phyloP scores from a whole-genome alignment of 352 stramenopile genomes.

The Pythium sukuiense region DNA sequence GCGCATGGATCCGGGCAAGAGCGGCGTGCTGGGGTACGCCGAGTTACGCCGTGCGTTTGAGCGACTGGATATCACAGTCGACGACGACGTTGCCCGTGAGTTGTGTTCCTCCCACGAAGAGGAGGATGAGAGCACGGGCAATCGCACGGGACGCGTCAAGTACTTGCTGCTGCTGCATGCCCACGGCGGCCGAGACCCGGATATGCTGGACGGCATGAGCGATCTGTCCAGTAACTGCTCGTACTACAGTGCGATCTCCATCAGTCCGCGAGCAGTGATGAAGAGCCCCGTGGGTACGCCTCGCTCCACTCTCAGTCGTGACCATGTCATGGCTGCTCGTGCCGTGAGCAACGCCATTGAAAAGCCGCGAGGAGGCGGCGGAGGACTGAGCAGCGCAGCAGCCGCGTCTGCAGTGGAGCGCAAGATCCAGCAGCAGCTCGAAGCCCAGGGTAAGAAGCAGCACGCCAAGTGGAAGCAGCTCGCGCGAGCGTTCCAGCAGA shows the following conservation, averaged over 20 bases:
- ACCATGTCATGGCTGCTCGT: constrained; percentile 40
- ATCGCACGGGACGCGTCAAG: constrained; percentile 44
- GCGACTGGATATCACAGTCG: constrained; percentile 45
- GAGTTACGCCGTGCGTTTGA: constrained; percentile 66
- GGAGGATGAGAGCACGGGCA: constrained; percentile 51
- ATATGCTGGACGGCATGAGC: constrained; percentile 61
- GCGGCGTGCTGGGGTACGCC: constrained; percentile 51
- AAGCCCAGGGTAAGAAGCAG: constrained; percentile 36
- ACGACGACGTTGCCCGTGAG: constrained; percentile 42
- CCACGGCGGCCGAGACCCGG: constrained; percentile 57
- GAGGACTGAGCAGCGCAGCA: constrained; percentile 29
- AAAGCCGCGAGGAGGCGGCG: constrained; percentile 18
- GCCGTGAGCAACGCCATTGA: constrained; percentile 55
- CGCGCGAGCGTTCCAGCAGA: constrained; percentile 52
- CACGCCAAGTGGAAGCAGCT: constrained; percentile 55
- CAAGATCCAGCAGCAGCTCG: constrained; percentile 61
- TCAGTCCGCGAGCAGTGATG: constrained; percentile 51
- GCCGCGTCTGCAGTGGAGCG: constrained; percentile 48
- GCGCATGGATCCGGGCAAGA: constrained; percentile 55
- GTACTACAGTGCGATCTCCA: constrained; percentile 74
- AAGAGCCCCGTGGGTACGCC: neutral
- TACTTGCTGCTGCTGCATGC: constrained; percentile 69
- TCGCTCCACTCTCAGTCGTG: constrained; percentile 23
- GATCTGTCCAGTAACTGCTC: constrained; percentile 76
- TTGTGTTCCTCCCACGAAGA: constrained; percentile 49